A percentile compares a stretch with the other conserved stretches of the same genome.
phyloP scores from a whole-genome alignment of 2,329 filamentous ascomycete genomes.

The Didymella glomerata region DNA sequence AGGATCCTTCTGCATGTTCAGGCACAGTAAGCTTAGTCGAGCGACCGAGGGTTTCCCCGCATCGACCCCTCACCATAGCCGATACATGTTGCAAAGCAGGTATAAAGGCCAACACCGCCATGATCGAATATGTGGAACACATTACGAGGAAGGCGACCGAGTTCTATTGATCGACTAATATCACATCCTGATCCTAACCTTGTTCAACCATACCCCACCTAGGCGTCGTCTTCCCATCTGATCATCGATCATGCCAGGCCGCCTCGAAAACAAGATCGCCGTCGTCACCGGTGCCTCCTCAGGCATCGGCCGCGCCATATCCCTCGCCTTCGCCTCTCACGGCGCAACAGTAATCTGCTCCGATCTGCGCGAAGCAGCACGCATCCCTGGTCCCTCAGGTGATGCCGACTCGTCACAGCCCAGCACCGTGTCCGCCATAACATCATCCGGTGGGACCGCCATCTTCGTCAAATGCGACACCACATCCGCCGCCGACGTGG shows the following conservation, averaged over 20 bases:
- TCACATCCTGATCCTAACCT: background rate
- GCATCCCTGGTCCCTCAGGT: constrained; percentile 22
- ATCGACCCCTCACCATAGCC: constrained; percentile 17
- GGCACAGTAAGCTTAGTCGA: constrained; percentile 12
- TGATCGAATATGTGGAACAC: background rate
- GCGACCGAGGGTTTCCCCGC: constrained; percentile 18
- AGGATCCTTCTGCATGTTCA: background rate
- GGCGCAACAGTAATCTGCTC: constrained; percentile 46
- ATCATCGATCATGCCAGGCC: constrained; percentile 15
- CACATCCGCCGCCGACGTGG: constrained; percentile 53
- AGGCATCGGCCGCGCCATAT: constrained; percentile 48
- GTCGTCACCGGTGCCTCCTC: constrained; percentile 48
- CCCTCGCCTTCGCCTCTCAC: constrained; percentile 43
- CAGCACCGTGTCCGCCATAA: constrained; percentile 45
- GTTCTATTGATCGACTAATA: background rate
- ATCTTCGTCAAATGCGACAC: constrained; percentile 56
- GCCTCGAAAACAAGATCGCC: constrained; percentile 43
- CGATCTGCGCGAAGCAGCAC: constrained; percentile 38
- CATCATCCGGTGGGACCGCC: constrained; percentile 41
- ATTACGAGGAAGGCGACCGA: background rate
- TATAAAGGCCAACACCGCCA: constrained; percentile 3
- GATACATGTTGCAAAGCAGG: background rate
- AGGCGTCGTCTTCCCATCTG: background rate
- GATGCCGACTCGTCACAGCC: constrained; percentile 24
- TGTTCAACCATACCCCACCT: background rate